Evolutionary conservation across 441 rosid species (phyloP).

Genomic region (Populus trichocarpa): DNA sequence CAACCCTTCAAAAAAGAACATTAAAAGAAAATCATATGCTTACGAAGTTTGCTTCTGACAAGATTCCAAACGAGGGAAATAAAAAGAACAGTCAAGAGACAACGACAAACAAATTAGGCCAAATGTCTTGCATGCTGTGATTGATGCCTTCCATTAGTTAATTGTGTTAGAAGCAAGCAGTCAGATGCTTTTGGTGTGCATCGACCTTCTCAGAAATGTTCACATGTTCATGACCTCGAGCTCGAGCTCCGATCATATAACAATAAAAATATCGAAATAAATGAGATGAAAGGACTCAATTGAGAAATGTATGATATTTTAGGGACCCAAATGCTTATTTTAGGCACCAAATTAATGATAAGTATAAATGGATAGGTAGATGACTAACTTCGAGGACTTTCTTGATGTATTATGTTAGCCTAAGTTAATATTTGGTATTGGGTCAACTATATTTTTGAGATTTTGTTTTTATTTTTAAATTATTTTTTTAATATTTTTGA

Average conservation of each 20-base stretch:
- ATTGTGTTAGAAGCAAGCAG: background rate
- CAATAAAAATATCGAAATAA: too few species aligned
- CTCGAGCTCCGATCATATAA: background rate
- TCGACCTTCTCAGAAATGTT: too few species aligned
- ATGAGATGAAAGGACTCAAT: background rate
- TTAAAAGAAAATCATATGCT: background rate
- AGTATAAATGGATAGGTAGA: background rate
- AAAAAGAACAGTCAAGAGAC: background rate
- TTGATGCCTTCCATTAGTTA: background rate
- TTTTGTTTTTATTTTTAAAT: too few species aligned
- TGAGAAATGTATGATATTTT: background rate
- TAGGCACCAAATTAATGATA: too few species aligned
- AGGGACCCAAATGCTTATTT: background rate
- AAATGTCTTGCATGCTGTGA: background rate
- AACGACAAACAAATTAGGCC: background rate
- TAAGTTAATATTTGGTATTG: too few species aligned
- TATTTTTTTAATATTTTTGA: too few species aligned
- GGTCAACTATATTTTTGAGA: too few species aligned
- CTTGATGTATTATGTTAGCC: too few species aligned
- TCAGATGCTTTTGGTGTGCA: background rate
- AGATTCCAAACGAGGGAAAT: background rate
- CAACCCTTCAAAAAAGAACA: background rate
- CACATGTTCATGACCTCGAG: background rate
- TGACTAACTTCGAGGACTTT: background rate
- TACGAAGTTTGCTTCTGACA: background rate